Conservation (phyloP, 495 filamentous ascomycete species). For the Clohesyomyces aquaticus region DNA sequence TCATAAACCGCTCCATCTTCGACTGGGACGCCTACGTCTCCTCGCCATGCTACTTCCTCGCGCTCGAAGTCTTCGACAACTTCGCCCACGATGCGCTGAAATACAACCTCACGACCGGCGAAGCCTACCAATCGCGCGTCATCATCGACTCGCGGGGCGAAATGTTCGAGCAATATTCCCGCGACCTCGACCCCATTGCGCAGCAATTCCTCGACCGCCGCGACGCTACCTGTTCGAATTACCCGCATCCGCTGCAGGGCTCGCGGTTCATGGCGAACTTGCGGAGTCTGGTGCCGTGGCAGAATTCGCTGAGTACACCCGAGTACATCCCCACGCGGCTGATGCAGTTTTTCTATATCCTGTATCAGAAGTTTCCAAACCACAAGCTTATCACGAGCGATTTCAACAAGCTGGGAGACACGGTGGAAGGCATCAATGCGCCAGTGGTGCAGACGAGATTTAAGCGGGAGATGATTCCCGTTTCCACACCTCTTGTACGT, state of each 20-base stretch:
- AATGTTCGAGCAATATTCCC: slow-evolving; percentile 89
- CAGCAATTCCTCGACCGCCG: slow-evolving; percentile 80
- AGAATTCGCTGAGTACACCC: slow-evolving; percentile 71
- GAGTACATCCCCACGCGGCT: slow-evolving; percentile 94
- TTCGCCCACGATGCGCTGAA: slow-evolving; percentile 94
- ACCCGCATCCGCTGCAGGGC: slow-evolving; percentile 59
- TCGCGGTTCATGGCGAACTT: slow-evolving; percentile 61
- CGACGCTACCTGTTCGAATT: slow-evolving; percentile 63
- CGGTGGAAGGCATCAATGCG: slow-evolving; percentile 80
- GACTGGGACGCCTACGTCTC: slow-evolving; percentile 86
- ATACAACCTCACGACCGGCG: slow-evolving; percentile 74
- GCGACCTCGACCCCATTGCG: slow-evolving; percentile 77
- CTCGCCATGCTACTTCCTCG: slow-evolving; percentile 94
- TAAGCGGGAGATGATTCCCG: slow-evolving; percentile 80
- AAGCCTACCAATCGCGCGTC: slow-evolving; percentile 82
- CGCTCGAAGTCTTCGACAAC: slow-evolving; percentile 99
- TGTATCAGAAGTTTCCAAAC: slow-evolving; percentile 81
- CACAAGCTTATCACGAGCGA: slow-evolving; percentile 89
- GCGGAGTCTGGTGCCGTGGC: slow-evolving; percentile 65
- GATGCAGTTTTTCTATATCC: slow-evolving; percentile 94
- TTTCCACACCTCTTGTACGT: slow-evolving; percentile 86
- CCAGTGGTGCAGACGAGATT: slow-evolving; percentile 96
- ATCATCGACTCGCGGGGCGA: slow-evolving; percentile 85
- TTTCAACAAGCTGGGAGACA: slow-evolving; percentile 82
- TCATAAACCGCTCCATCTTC: slow-evolving; percentile 93